Conservation (phyloP, 139 green algal species). For the Chlamydomonas sphaeroides region DNA sequence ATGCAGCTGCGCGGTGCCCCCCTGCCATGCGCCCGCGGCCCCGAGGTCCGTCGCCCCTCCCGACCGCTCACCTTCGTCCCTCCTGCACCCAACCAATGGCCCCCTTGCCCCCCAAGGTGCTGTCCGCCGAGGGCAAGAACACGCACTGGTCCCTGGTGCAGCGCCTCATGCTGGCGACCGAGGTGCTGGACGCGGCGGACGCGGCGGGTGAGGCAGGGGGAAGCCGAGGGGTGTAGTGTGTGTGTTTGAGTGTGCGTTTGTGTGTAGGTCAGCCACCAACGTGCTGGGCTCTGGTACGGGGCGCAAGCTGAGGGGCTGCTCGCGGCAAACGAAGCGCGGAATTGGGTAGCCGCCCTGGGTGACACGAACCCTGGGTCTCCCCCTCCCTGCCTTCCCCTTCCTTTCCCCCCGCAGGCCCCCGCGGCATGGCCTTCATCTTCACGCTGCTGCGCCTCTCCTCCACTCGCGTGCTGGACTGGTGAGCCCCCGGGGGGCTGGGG, state of each 20-base stretch:
- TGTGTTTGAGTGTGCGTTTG: neutral
- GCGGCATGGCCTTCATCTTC: constrained; percentile 78
- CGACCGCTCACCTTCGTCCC: neutral
- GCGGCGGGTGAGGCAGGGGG: constrained; percentile 58
- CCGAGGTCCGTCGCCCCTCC: no score
- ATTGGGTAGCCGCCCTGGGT: no score
- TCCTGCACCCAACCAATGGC: no score
- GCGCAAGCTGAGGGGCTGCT: no score
- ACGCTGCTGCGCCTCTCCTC: constrained; percentile 84
- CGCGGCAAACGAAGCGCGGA: no score
- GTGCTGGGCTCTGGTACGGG: no score
- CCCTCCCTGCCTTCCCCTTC: neutral
- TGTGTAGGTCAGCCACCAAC: no score
- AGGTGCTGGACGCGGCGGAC: constrained; percentile 75
- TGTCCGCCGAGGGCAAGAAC: constrained; percentile 66
- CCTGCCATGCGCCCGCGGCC: no score
- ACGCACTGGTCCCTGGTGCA: constrained; percentile 79
- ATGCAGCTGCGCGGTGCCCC: no score
- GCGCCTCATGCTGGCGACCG: constrained; percentile 73
- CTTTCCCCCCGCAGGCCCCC: constrained; percentile 50
- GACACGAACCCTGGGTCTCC: no score
- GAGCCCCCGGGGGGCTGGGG: no score
- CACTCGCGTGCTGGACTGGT: constrained; percentile 82
- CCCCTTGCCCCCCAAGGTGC: constrained; percentile 21
- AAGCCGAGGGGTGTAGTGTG: neutral